Evolutionary conservation across 2,329 filamentous ascomycete genomes (phyloP), one percentile per base, ranked within the genome.

Genomic region (Orbilia quercus): DNA sequence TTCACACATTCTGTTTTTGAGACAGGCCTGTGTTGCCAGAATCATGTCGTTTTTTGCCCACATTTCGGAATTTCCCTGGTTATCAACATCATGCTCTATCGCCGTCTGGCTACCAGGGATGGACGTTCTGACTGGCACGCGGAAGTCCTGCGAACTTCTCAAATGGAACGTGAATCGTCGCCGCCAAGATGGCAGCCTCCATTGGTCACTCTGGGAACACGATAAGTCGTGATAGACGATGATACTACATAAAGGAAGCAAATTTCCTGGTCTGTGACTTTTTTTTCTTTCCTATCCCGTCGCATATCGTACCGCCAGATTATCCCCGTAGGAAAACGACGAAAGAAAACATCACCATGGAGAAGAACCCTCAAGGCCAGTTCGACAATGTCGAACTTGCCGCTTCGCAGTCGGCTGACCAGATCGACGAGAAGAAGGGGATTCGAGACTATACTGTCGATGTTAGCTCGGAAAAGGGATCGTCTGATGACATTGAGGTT

Each of bases 1-100:
- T 62, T 73, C 34, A 44, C 69, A 73, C 69, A 73, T 73, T 64
- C 69, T 66, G 42, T 65, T 66, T 73, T 73, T 20, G 59, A 66
- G 44, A 57, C n/a, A n/a, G n/a, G n/a, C 36, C 11, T 45, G 60
- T 66, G 60, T 65, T 66, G 69, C 45, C 54, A 73, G 14, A 54
- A 73, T 73, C 69, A 25, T 45, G 22, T 55, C 14, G 54, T 62
- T 69, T 55, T 28, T 62, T 51, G 38, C 62, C 40, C 40, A 59
- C 42, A n/a, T 48, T 66, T 31, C 28, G 9, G n/a, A n/a, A n/a
- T n/a, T 31, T 65, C 69, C 69, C 63, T 64, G 69, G 62, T 73
- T 66, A 66, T 62, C 69, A 59, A 40, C 54, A 50, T 59, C 69
- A 65, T 62, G 69, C 48, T 73, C 53, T 66, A 66, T 66, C 69